These are phyloP conservation scores for Exophiala oligosperma DNA, from an alignment of 2,329 filamentous ascomycete species.

Conservation along the genomic window DNA sequence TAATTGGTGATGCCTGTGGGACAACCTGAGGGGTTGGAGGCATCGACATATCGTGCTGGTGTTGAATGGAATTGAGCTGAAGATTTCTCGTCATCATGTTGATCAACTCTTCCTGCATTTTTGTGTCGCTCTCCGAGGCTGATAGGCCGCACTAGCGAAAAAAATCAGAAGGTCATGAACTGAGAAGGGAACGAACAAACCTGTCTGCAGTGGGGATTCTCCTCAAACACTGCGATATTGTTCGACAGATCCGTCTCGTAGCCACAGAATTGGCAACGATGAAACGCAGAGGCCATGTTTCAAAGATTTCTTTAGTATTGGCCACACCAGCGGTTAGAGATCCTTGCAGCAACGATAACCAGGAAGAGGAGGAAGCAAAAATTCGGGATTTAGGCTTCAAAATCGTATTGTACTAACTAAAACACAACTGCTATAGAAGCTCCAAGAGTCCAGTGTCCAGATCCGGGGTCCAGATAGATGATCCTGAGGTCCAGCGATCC, in stretches of 20 bases:
- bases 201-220: constrained; percentile 42
- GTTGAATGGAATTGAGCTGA: constrained; percentile 52
- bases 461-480: constrained; percentile 12
- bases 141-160: constrained; percentile 43
- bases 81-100: constrained; percentile 76
- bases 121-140: constrained; percentile 50
- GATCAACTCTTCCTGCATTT: constrained; percentile 79
- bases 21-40: constrained; percentile 31
- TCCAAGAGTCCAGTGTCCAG: constrained; percentile 22
- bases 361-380: constrained; percentile 25
- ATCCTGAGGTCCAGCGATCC: constrained; percentile 5
- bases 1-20: constrained; percentile 50
- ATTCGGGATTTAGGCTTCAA: constrained; percentile 30
- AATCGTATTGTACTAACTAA: constrained; percentile 31
- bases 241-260: constrained; percentile 39
- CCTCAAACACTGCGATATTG: constrained; percentile 37
- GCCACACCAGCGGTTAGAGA: constrained; percentile 21
- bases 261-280: constrained; percentile 42
- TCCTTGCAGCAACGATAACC: constrained; percentile 26
- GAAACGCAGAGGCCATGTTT: constrained; percentile 40
- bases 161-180: constrained; percentile 27
- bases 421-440: constrained; percentile 29
- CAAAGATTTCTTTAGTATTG: constrained; percentile 11
- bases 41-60: constrained; percentile 36
- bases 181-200: constrained; percentile 33